phyloP scores from a whole-genome alignment of 345 rosid genomes.

The Laguncularia racemosa region DNA sequence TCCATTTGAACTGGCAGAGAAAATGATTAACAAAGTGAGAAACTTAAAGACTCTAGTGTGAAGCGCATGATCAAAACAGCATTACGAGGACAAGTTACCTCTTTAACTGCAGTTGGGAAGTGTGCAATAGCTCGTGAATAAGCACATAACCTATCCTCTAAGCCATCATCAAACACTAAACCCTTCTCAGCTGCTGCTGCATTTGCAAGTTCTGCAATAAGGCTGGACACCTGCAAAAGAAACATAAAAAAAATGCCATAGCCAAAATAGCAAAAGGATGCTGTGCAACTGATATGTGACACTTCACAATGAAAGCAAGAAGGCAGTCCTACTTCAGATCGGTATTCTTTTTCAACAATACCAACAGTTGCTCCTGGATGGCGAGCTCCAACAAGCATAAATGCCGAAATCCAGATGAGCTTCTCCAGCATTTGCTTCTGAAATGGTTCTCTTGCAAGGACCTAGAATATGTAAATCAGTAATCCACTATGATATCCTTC shows the following conservation, averaged over 20 bases:
- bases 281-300: too few relatives aligned
- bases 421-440: conserved; percentile 95
- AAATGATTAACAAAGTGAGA: neutral
- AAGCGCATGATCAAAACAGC: neutral
- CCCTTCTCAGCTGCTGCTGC: conserved; percentile 80
- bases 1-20: conserved; percentile 82
- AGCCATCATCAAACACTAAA: conserved; percentile 56
- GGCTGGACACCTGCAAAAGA: conserved; percentile 54
- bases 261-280: too few relatives aligned
- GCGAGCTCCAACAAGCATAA: conserved; percentile 99
- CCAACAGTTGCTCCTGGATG: conserved; percentile 95
- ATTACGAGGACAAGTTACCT: conserved; percentile 27
- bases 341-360: conserved; percentile 70
- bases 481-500: too few relatives aligned
- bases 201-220: conserved; percentile 69
- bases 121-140: conserved; percentile 88
- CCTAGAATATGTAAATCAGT: conserved; percentile 27
- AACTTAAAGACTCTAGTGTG: too few relatives aligned
- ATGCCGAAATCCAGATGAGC: conserved; percentile 90
- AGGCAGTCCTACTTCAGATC: conserved; percentile 50
- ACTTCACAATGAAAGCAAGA: neutral
- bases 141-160: conserved; percentile 89
- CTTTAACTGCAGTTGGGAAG: conserved; percentile 94
- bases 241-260: neutral
- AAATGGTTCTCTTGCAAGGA: conserved; percentile 84